A percentile compares a stretch with the other conserved stretches of the same genome.
These are phyloP conservation scores for Gremmenia infestans DNA, from an alignment of 2,329 filamentous ascomycete genomes.

Conservation along the genomic window DNA sequence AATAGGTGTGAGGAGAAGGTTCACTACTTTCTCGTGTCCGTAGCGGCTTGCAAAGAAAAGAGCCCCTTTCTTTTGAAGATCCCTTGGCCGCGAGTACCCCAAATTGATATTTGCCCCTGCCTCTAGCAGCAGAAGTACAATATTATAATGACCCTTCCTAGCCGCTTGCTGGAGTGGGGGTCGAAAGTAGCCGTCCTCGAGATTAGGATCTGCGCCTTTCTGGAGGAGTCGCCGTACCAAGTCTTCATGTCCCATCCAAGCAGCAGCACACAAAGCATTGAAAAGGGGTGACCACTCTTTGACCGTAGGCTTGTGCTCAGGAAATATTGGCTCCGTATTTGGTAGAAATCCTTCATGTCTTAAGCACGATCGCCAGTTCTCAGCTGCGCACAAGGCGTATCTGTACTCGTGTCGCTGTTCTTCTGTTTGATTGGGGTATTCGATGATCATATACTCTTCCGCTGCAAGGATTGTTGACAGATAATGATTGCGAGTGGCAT, in stretches of 20 bases:
- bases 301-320: background rate
- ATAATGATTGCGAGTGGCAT: background rate
- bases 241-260: background rate
- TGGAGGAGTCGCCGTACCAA: background rate
- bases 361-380: background rate
- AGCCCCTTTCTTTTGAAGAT: background rate
- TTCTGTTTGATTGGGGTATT: background rate
- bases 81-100: background rate
- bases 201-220: background rate
- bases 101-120: background rate
- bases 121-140: background rate
- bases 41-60: background rate
- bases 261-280: background rate
- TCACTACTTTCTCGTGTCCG: background rate
- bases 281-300: background rate
- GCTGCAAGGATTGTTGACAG: background rate
- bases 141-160: background rate
- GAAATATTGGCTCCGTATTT: background rate
- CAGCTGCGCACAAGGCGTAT: background rate
- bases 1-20: background rate
- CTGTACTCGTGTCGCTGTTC: background rate
- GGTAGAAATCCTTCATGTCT: background rate
- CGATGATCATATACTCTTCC: background rate
- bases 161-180: background rate
- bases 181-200: background rate